These are phyloP conservation scores for Mycosarcoma mackinlayi DNA, from an alignment of 1,284 basidiomycete genomes.

Conservation along the genomic window DNA sequence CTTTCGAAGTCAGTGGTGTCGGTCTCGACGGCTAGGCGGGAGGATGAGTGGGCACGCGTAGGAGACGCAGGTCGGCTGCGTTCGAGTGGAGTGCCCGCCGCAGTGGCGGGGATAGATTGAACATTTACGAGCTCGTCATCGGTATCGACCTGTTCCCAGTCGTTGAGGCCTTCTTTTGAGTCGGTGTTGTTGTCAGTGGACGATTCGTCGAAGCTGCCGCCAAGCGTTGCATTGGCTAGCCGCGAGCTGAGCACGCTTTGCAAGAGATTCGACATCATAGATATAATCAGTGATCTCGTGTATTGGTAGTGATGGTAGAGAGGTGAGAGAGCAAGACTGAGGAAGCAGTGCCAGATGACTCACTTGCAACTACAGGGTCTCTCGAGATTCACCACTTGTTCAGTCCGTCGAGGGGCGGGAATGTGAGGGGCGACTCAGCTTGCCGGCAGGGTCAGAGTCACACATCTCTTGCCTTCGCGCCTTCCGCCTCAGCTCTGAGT, in stretches of 20 bases:
- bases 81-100: constrained; percentile 44
- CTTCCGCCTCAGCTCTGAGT: background rate
- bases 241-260: constrained; percentile 56
- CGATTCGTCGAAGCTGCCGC: constrained; percentile 19
- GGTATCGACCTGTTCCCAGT: constrained; percentile 56
- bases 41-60: constrained; percentile 26
- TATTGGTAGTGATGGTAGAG: background rate
- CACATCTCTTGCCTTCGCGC: no score
- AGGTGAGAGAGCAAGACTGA: background rate
- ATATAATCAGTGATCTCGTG: background rate
- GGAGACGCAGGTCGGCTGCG: constrained; percentile 44
- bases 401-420: constrained; percentile 1
- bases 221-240: constrained; percentile 48
- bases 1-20: constrained; percentile 46
- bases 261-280: constrained; percentile 58
- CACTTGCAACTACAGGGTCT: constrained; percentile 9
- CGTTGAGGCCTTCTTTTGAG: constrained; percentile 38
- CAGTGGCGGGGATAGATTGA: constrained; percentile 37
- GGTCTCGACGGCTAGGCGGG: constrained; percentile 40
- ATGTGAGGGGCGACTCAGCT: constrained; percentile 1
- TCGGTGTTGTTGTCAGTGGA: constrained; percentile 5
- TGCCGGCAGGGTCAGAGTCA: constrained; percentile 7
- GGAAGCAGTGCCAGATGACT: background rate
- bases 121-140: constrained; percentile 54
- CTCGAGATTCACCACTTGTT: no score